phyloP scores from a whole-genome alignment of 305 asterid species.

The Fraxinus albicans region DNA sequence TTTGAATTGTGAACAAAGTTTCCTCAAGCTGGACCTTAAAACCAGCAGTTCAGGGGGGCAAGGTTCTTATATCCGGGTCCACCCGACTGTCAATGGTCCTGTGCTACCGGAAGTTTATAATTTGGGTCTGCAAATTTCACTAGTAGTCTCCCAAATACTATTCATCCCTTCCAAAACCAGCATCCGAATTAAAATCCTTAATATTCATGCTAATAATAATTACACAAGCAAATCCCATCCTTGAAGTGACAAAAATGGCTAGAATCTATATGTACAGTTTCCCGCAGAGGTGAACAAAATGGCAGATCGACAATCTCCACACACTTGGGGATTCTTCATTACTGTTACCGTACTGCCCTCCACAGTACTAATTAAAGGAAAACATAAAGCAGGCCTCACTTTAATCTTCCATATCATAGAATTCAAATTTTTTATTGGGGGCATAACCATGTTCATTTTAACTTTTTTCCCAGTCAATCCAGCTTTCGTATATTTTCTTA shows the following conservation, averaged over 20 bases:
- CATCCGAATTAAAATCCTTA: constrained; percentile 16
- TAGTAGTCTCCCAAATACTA: background rate
- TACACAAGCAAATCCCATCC: constrained; percentile 62
- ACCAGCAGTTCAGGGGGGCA: background rate
- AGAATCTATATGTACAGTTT: constrained; percentile 49
- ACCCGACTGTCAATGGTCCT: background rate
- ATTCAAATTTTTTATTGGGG: constrained; percentile 38
- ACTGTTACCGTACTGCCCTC: constrained; percentile 41
- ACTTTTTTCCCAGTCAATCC: constrained; percentile 38
- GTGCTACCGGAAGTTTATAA: background rate
- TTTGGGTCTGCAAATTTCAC: background rate
- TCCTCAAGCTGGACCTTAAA: background rate
- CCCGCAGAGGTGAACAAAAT: constrained; percentile 42
- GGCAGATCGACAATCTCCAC: constrained; percentile 55
- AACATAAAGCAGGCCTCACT: constrained; percentile 58
- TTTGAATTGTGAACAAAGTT: background rate
- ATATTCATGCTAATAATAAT: constrained; percentile 46
- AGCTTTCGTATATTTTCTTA: constrained; percentile 39
- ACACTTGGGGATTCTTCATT: constrained; percentile 57
- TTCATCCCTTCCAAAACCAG: background rate
- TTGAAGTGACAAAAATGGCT: constrained; percentile 61
- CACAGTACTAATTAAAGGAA: constrained; percentile 35
- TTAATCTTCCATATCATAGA: constrained; percentile 58
- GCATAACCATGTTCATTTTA: constrained; percentile 45
- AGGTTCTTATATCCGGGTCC: background rate